Evolutionary conservation across 179 eudicot genomes (phyloP).

Genomic region (Silene vulgaris): DNA sequence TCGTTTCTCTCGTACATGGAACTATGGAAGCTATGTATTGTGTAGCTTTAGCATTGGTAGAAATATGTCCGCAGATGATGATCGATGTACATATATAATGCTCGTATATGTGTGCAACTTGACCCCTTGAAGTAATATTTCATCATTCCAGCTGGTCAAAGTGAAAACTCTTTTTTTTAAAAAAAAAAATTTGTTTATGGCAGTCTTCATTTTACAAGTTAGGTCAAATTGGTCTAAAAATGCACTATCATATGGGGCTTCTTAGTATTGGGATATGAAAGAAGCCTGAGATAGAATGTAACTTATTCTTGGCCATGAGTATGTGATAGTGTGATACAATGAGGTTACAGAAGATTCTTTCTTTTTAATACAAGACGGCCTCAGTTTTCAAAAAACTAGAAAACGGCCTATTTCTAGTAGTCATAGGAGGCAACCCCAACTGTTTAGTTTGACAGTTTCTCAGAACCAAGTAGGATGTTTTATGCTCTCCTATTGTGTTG

Average conservation of each 20-base stretch:
- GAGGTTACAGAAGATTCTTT: neutral
- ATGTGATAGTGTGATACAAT: neutral
- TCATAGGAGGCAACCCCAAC: no score
- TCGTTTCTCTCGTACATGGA: neutral
- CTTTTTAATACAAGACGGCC: neutral
- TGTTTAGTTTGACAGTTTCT: neutral
- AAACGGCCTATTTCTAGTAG: no score
- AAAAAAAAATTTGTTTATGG: neutral
- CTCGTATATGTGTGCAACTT: no score
- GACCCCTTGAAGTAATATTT: no score
- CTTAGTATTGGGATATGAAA: neutral
- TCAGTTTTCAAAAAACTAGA: neutral
- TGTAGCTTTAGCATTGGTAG: neutral
- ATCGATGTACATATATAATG: no score
- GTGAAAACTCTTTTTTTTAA: no score
- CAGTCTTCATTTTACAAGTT: neutral
- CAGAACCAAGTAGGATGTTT: neutral
- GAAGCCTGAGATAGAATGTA: neutral
- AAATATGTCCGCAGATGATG: neutral
- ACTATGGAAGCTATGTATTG: neutral
- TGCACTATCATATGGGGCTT: neutral
- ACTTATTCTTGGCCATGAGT: neutral
- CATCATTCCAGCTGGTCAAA: neutral
- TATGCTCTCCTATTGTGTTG: neutral
- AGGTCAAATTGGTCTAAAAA: neutral